A percentile compares a stretch with the other conserved stretches of the same genome.
phyloP scores from a whole-genome alignment of 2,329 filamentous ascomycete genomes.

The Colletotrichum sp. region DNA sequence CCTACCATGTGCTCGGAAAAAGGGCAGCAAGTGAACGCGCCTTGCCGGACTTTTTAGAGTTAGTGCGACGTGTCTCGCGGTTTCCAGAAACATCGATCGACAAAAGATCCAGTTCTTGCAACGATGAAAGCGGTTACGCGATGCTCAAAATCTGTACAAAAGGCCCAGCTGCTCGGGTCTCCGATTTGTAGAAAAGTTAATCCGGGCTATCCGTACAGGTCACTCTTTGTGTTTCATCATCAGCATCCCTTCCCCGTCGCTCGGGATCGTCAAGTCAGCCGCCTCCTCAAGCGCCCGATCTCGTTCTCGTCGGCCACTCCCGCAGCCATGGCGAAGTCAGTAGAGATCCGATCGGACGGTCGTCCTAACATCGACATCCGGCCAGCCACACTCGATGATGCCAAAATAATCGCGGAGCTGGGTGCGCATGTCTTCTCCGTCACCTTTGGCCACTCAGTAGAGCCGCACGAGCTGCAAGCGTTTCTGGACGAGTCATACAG shows the following conservation, averaged over 20 bases:
- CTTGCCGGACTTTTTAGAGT: background rate
- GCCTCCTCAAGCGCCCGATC: background rate
- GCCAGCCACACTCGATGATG: constrained; percentile 26
- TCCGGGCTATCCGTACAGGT: background rate
- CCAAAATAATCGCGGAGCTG: constrained; percentile 34
- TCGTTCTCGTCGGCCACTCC: background rate
- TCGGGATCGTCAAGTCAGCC: background rate
- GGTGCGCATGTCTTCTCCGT: constrained; percentile 39
- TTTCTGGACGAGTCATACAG: constrained; percentile 45
- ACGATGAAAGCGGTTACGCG: background rate
- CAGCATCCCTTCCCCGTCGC: background rate
- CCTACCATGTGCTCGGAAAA: background rate
- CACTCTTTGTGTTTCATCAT: background rate
- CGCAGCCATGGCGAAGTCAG: background rate
- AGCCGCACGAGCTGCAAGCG: constrained; percentile 37
- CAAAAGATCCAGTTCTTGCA: background rate
- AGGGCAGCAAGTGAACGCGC: background rate
- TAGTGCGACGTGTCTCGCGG: constrained; percentile 1
- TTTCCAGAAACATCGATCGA: background rate
- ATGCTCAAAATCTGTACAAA: background rate
- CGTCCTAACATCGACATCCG: background rate
- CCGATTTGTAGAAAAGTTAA: background rate
- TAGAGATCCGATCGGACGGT: background rate
- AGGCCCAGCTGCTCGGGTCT: background rate
- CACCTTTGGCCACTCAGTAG: constrained; percentile 48